Evolutionary conservation across 495 filamentous ascomycete species (phyloP).

Genomic region (Elasticomyces elasticus): DNA sequence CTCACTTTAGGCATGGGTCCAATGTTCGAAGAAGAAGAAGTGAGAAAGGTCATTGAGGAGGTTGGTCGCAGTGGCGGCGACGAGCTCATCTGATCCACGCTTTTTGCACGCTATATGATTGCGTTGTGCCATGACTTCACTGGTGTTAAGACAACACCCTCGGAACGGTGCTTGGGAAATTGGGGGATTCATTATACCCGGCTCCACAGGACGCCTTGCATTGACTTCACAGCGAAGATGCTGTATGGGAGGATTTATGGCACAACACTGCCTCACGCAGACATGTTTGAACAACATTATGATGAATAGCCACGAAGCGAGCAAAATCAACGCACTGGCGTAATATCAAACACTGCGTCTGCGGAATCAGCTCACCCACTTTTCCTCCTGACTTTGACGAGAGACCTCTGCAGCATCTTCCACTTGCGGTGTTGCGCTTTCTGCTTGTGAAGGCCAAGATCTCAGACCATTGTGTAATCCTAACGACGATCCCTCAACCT

Average conservation of each 20-base stretch:
- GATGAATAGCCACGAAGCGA: too few relatives aligned
- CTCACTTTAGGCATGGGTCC: conserved; percentile 44
- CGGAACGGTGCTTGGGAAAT: not conserved
- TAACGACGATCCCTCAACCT: too few relatives aligned
- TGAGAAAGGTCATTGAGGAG: conserved; percentile 65
- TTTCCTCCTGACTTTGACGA: too few relatives aligned
- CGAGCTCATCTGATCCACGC: conserved; percentile 26
- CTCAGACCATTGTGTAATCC: too few relatives aligned
- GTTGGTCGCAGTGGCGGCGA: conserved; percentile 40
- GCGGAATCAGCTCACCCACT: too few relatives aligned
- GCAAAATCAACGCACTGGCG: too few relatives aligned
- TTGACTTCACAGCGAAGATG: not conserved
- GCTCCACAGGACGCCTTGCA: not conserved
- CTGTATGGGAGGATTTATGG: not conserved
- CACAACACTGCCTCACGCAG: not conserved
- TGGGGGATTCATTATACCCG: not conserved
- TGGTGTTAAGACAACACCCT: too few relatives aligned
- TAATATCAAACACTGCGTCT: too few relatives aligned
- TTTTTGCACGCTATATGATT: not conserved
- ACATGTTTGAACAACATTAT: too few relatives aligned
- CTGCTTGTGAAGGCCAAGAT: too few relatives aligned
- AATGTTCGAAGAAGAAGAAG: conserved; percentile 70
- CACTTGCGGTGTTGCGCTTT: too few relatives aligned
- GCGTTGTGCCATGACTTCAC: not conserved
- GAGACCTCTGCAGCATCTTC: too few relatives aligned